Base-by-base conservation (phyloP, 2,329 filamentous ascomycete species). In the Leptographium galeiforme region DNA sequence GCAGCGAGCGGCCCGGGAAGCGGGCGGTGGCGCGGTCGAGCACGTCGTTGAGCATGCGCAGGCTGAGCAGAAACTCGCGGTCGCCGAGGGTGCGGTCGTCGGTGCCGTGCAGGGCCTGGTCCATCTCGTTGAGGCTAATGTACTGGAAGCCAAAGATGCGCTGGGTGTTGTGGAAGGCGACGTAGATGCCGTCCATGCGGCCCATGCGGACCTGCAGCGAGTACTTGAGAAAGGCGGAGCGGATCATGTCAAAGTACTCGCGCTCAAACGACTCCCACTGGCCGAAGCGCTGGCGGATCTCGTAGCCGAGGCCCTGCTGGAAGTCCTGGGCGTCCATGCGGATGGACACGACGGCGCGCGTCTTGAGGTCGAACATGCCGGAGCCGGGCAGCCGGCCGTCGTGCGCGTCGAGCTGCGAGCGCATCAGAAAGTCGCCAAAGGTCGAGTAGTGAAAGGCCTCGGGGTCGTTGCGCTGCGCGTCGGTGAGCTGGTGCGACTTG, bases 81-180 rank as follows among this genome's bases (percentile, higher is more conserved):
- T 96, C 84, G 25, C 94, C 94, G 7, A 95, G 68, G 1, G 68
- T 63, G 18, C 62, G 73, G 61, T 89, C 74, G 0, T 66, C 62
- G 50, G 88, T 84, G 25, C 89, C 89, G 64, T 98, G 94, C n/a
- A 98, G 68, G 0, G 88, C 79, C n/a, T 75, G 65, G 65, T 98
- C 93, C 85, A 98, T 89, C 63, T 98, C 93, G 5, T 79, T 66
- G 14, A 97, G 70, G 55, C 82, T 83, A 56, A 98, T 78, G 65
- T 98, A 98, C 67, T 98, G 93, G 67, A 98, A 98, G 7, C 93
- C 93, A 64, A 98, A 98, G 50, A 98, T 95, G 53, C 90, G 85
- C 67, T 90, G 78, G 2, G 89, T 87, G 65, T 98, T 98, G 72
- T 98, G 93, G 65, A 83, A 98, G 2, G 93, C 93, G 25, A 97